Base-by-base conservation (phyloP, 495 filamentous ascomycete genomes). In the Sabuloglossum arenarium region DNA sequence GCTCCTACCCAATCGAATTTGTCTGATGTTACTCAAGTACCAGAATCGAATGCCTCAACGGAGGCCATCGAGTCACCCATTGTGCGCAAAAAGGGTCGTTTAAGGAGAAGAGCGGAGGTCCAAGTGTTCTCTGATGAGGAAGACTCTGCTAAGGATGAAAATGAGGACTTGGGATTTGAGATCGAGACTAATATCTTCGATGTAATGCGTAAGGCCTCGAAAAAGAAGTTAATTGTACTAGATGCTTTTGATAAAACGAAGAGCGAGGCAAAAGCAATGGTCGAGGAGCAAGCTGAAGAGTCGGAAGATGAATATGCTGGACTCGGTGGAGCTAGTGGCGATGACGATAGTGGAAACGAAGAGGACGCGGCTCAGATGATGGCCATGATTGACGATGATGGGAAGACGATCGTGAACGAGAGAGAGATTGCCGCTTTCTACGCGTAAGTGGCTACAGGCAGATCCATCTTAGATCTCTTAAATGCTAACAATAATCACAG, bases 301-400 rank as follows among this genome's bases (percentile, higher is more conserved):
- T 97, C 93, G 0, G 93, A 97, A 65, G 91, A 99, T 65, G 91
- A 99, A 66, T 99, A 95, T 64, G 91, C 89, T 31, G 93, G 93
- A 1, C 72, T 97, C 42, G 93, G 93, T 49, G 91, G 91, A 43
- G 83, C 75, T 3, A 88, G 86, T 66, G 88, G 90, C 52, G 93
- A 98, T 58, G 86, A 88, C 39, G 83, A 80, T 52, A 78, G 72
- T 24, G 81, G 82, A 37, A 85, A 87, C 56, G 77, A 83, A 51
- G 79, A 77, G 32, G 77, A 77, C 39, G 77, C 82, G 58, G 66
- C 66, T 39, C 70, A 73, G 30, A 71, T 85, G 56, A 79, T 83
- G 59, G 84, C 87, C 66, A 91, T 97, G 79, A 91, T 97, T 62
- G 89, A 98, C 64, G 82, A 90, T 60, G 71, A 74, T 19, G 80